These are phyloP conservation scores for Tulasnella sp. DNA, from an alignment of 768 basidiomycete species.

Conservation along the genomic window DNA sequence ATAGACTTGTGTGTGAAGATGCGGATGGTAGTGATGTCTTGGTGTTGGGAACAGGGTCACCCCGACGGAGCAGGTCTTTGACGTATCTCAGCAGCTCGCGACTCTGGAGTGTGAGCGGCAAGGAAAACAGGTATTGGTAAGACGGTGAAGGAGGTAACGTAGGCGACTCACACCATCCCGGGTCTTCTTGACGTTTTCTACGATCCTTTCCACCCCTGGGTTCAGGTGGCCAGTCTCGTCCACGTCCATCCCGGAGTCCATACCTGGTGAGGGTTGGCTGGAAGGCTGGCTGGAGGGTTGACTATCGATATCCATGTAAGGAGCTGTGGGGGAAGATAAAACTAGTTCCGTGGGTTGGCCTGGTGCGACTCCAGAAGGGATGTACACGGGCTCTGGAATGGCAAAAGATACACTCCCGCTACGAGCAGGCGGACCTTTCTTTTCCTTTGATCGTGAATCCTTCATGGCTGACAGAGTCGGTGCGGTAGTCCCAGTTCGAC, in stretches of 20 bases:
- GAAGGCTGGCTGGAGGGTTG: background rate
- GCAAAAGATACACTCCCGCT: slow-evolving; percentile 10
- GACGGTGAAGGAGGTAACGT: background rate
- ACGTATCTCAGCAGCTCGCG: slow-evolving; percentile 63
- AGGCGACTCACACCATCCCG: slow-evolving; percentile 42
- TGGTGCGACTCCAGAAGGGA: slow-evolving; percentile 26
- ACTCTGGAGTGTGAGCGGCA: slow-evolving; percentile 33
- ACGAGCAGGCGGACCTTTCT: background rate
- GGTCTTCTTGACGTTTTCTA: slow-evolving; percentile 57
- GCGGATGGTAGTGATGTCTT: background rate
- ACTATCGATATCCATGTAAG: slow-evolving; percentile 29
- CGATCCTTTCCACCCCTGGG: slow-evolving; percentile 53
- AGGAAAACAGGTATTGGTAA: too few relatives aligned
- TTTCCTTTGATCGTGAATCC: slow-evolving; percentile 4
- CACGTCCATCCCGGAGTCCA: background rate
- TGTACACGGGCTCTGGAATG: slow-evolving; percentile 14
- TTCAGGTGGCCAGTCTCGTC: slow-evolving; percentile 12
- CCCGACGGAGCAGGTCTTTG: slow-evolving; percentile 25
- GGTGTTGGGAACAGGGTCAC: slow-evolving; percentile 4
- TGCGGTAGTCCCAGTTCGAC: slow-evolving; percentile 20
- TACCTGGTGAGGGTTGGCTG: too few relatives aligned
- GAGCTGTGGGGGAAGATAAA: too few relatives aligned
- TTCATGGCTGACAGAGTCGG: background rate
- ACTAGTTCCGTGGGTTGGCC: slow-evolving; percentile 19
- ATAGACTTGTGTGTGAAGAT: slow-evolving; percentile 1